Evolutionary conservation across 176 grass and related monocot genomes (phyloP), one percentile per base, ranked within the genome.

Genomic region (Phragmites australis): DNA sequence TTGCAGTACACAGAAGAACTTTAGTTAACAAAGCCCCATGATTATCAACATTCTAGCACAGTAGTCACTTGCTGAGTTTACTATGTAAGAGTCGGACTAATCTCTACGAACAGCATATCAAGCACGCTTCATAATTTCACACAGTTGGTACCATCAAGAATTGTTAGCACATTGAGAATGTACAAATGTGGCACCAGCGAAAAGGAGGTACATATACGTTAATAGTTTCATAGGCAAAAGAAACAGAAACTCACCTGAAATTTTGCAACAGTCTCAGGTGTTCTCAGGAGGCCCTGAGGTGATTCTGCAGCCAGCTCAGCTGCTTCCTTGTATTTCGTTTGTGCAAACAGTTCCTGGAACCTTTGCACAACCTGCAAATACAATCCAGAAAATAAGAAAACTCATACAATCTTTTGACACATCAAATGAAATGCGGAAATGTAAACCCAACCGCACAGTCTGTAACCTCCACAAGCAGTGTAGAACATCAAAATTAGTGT

Each of bases 241-340:
- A 45, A 86, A 29, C 23, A 57, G 61, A 88, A 80, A 65, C 40
- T 34, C 53, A 94, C 94, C 92, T 97, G 94, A 81, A 97, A 98
- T 61, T 98, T 98, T 15, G 92, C 92, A 7, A 98, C 92, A 27
- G 95, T 98, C 55, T 98, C 95, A 12, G 88, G 92, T 34, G 95
- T 98, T 87, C 95, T 88, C 32, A 98, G 81, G 66, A 94, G 91
- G 47, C 90, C 92, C 72, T 94, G 95, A 25, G 95, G 92, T 70
- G 95, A 98, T 70, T 98, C 95, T 63, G 95, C 95, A 63, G 95
- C 95, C 72, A 98, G 70, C 81, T 98, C 95, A 53, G 95, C 95
- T 72, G 95, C 95, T 89, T 98, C 95, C 86, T 98, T 98, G 81
- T 98, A 98, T 77, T 98, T 98, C 14, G 92, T 94, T 75, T 98